phyloP scores from a whole-genome alignment of 2,329 filamentous ascomycete species.

The Chaetothyriales sp. region DNA sequence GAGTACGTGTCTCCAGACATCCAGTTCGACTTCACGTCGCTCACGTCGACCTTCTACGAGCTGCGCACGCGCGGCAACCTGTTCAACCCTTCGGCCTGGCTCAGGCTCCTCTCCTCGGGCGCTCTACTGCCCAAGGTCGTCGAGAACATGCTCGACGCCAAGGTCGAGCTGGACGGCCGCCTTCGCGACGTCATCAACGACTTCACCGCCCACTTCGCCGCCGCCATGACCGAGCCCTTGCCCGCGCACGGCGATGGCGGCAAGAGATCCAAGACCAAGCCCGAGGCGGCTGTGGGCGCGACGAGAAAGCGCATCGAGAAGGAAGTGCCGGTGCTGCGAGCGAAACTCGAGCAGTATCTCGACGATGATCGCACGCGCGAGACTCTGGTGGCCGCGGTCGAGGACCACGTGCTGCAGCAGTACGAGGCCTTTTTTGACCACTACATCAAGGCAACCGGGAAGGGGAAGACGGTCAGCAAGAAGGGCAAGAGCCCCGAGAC shows the following conservation, averaged over 20 bases:
- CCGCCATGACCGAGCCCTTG: constrained; percentile 40
- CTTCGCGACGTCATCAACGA: constrained; percentile 52
- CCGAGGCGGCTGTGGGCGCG: constrained; percentile 31
- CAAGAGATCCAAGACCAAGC: constrained; percentile 3
- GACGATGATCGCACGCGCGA: constrained; percentile 51
- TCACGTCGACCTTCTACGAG: constrained; percentile 55
- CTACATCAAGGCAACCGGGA: constrained; percentile 23
- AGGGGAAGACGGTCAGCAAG: constrained; percentile 24
- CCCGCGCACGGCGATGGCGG: constrained; percentile 2
- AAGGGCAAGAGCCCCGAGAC: constrained; percentile 50
- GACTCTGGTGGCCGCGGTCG: constrained; percentile 52
- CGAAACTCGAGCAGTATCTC: constrained; percentile 49
- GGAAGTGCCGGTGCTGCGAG: constrained; percentile 42
- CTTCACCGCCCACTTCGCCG: constrained; percentile 47
- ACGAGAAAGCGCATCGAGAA: constrained; percentile 44
- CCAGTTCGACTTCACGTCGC: constrained; percentile 51
- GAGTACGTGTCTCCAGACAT: constrained; percentile 56
- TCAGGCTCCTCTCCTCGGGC: constrained; percentile 43
- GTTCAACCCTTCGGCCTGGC: constrained; percentile 51
- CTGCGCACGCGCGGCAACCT: constrained; percentile 50
- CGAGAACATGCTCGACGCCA: constrained; percentile 59
- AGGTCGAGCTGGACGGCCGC: constrained; percentile 51
- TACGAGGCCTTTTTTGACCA: constrained; percentile 53
- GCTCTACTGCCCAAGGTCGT: constrained; percentile 49
- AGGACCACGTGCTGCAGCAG: constrained; percentile 47